Base-by-base conservation (phyloP, 441 rosid genomes). In the Croton setiger region DNA sequence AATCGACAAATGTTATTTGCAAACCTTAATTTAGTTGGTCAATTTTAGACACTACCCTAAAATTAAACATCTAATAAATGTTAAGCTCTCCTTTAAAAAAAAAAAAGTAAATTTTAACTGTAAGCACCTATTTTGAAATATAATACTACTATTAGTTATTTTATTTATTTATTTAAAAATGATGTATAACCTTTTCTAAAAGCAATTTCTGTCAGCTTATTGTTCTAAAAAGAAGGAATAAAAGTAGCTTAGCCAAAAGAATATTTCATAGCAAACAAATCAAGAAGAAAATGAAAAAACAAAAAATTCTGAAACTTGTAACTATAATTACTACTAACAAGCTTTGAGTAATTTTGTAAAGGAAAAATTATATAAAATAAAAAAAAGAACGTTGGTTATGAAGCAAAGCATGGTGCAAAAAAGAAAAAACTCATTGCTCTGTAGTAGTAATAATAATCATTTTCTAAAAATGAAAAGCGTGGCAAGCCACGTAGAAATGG, bases 291-390 rank as follows among this genome's bases (percentile, higher is more conserved):
- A 13, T 2, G 2, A 45, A 11, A 1, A 51, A 51, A 51, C 36
- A 37, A 55, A 15, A 20, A 41, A 45, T 54, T 44, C 23, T 5
- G 59, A 55, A 67, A 45, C 31, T 53, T 43, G 31, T 27, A 27
- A 27, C 11, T 14, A 23, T 13, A 7, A 37, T 23, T 11, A 36
- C 13, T 35, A 23, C 3, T 36, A 6, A 33, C 33, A 44, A 43
- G 7, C 54, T 17, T 18, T 51, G 11, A 5, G 39, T 39, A 75
- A 69, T n/a, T n/a, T n/a, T n/a, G n/a, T 60, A 45, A 68, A 56
- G 48, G 37, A 64, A 66, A 48, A 27, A 43, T 39, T 36, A 0
- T 13, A 0, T 39, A 39, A 7, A 3, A 33, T 9, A 48, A 7
- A n/a, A 51, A 9, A 21, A 56, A 6, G 11, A 21, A 18, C 1